Evolutionary conservation across 1,284 basidiomycete species (phyloP), one percentile per base, ranked within the genome.

Genomic region (Puccinia horiana): DNA sequence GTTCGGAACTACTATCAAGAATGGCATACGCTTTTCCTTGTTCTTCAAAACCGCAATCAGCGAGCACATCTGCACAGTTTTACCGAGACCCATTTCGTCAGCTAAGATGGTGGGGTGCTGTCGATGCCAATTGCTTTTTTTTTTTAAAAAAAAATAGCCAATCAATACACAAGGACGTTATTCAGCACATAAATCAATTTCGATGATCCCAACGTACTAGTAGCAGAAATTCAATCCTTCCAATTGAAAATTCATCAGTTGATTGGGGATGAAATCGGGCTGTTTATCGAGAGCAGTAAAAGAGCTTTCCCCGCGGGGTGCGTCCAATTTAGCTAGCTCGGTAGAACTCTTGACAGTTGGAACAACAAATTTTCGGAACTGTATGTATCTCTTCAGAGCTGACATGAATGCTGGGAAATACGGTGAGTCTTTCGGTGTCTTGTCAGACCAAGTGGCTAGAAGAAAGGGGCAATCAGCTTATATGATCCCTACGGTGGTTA

Each of bases 31-130:
- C 20, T 90, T 85, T 84, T 90, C 91, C 44, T 89, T 88, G 29
- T 88, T 87, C 42, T 91, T 89, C n/a, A 96, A 90, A 61, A 91
- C 91, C 2, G 94, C 94, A 5, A 99, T 88, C 87, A 96, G 93
- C 0, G 93, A 92, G 42, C 92, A 92, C 63, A 98, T 92, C 87
- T 98, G 95, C 2, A 98, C 93, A 0, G 96, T 98, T 89, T 96
- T 96, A 0, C 94, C 94, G 91, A 96, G 84, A 87, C 88, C 95
- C 96, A 99, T 98, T 88, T 98, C 96, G 86, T 99, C 96, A 2
- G 96, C 95, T n/a, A 98, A 90, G 84, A 98, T 98, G 84, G 93
- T 95, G 54, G 92, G 91, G 84, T 95, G 94, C 65, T 90, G 89
- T 84, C 91, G 92, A 91, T 92, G 94, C 93, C 95, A 95, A 84